Base-by-base conservation (phyloP, 2,329 filamentous ascomycete species). In the Phialophora expanda region DNA sequence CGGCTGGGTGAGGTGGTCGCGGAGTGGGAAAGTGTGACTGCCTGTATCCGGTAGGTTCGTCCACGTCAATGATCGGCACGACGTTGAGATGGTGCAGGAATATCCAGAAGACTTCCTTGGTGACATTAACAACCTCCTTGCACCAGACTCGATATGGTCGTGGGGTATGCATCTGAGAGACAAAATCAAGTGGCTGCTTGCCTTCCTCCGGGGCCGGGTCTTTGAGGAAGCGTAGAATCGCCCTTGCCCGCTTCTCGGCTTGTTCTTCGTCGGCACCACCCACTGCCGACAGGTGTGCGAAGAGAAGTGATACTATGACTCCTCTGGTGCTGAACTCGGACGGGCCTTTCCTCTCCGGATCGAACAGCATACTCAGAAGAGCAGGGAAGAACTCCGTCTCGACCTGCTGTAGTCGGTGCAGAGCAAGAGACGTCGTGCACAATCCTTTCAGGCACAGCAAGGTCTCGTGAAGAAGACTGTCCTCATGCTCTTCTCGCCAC, bases 41-140 rank as follows among this genome's bases (percentile, higher is more conserved):
- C 30, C 77, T 74, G 64, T 77, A 79, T 28, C 73, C 74, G 53
- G 73, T 66, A 11, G 72, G 61, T 20, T 68, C 64, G 34, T 77
- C 74, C 4, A 76, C 75, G 55, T 78, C 74, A 60, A 75, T 68
- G 62, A 79, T 72, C 34, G 92, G 85, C 44, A 98, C 86, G 54
- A 97, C 89, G 73, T 98, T 98, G 65, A 96, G 83, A 72, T 96
- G 91, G 78, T 98, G 94, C 61, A 98, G 84, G 80, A 98, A 99
- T 76, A 98, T 98, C 94, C 94, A 99, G 76, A 99, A 99, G 30
- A 98, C 94, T 77, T 99, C 94, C 78, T 97, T 97, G 50, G 93
- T 97, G 56, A 98, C 94, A 73, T 91, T 93, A 66, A 89, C 89
- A 20, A 94, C 88, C 79, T 99, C 95, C 77, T 93, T 95, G 79